phyloP scores from a whole-genome alignment of 78 protist species.

The Dictyostelium intermedium region DNA sequence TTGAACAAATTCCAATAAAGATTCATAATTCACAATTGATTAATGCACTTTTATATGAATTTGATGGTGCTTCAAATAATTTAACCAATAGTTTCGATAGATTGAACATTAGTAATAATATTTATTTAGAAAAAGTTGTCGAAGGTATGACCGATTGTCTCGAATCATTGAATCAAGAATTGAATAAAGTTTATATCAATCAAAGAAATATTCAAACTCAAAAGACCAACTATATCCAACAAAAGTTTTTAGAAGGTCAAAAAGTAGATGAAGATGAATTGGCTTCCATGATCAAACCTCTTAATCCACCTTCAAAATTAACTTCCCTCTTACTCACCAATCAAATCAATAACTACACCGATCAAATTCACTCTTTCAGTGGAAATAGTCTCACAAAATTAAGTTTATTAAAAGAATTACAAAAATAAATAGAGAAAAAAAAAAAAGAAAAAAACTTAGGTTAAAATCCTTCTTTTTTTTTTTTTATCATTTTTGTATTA shows the following conservation, averaged over 20 bases:
- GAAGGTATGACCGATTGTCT: conserved; percentile 84
- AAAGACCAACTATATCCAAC: conserved; percentile 50
- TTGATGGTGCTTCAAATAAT: conserved; percentile 37
- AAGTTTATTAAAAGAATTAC: conserved; percentile 35
- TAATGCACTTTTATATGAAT: conserved; percentile 84
- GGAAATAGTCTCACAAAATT: conserved; percentile 76
- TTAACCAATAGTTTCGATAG: conserved; percentile 78
- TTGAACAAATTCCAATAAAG: conserved; percentile 87
- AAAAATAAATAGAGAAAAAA: conserved; percentile 14
- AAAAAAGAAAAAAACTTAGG: background rate
- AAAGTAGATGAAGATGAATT: conserved; percentile 64
- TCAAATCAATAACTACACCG: conserved; percentile 85
- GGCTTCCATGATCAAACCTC: conserved; percentile 50
- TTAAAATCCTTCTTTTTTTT: background rate
- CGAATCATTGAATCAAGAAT: conserved; percentile 79
- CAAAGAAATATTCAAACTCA: conserved; percentile 71
- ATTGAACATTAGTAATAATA: conserved; percentile 73
- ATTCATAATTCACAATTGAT: conserved; percentile 86
- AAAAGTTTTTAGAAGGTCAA: conserved; percentile 40
- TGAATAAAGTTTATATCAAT: conserved; percentile 52
- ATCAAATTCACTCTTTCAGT: conserved; percentile 80
- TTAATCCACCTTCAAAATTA: conserved; percentile 78
- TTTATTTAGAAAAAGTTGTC: conserved; percentile 86
- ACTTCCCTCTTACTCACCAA: conserved; percentile 78
- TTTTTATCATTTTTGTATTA: background rate